Evolutionary conservation across 495 filamentous ascomycete species (phyloP).

Genomic region (Cercophora samala): DNA sequence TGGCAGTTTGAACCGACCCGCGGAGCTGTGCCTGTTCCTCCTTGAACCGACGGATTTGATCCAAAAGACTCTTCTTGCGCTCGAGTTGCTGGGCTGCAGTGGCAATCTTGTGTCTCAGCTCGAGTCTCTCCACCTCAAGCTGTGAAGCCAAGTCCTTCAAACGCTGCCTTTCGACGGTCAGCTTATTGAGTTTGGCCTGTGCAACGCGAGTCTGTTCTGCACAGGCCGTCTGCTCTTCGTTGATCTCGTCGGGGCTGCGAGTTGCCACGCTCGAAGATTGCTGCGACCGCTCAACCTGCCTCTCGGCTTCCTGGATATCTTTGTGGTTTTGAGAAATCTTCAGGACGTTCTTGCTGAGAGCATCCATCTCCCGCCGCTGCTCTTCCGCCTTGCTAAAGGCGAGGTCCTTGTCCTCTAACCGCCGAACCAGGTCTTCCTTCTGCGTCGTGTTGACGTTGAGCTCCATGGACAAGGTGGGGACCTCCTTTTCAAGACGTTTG

Average conservation of each 20-base stretch:
- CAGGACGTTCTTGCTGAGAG: constrained; percentile 67
- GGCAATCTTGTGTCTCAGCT: constrained; percentile 65
- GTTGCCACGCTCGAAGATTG: constrained; percentile 61
- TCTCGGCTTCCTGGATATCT: constrained; percentile 66
- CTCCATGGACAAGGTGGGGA: constrained; percentile 65
- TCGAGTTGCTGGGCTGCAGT: constrained; percentile 70
- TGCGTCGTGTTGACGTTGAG: constrained; percentile 51
- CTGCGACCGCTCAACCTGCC: constrained; percentile 68
- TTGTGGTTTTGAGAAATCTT: constrained; percentile 68
- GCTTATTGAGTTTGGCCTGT: constrained; percentile 59
- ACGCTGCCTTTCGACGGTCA: constrained; percentile 67
- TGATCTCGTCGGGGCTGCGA: constrained; percentile 77
- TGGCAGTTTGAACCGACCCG: constrained; percentile 60
- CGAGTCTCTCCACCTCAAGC: constrained; percentile 68
- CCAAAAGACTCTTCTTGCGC: constrained; percentile 63
- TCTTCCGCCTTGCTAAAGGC: constrained; percentile 61
- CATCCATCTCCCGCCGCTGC: constrained; percentile 69
- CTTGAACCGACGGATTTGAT: constrained; percentile 69
- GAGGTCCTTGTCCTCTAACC: constrained; percentile 71
- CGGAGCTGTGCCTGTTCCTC: constrained; percentile 64
- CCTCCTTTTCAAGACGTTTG: constrained; percentile 63
- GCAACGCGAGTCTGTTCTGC: constrained; percentile 63
- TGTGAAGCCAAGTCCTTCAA: constrained; percentile 60
- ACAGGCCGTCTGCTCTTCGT: constrained; percentile 64
- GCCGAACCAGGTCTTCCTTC: constrained; percentile 57